Conservation (phyloP, 225 moss, liverwort and hornwort species). For the Bryoerythrophyllum caledonicum region DNA sequence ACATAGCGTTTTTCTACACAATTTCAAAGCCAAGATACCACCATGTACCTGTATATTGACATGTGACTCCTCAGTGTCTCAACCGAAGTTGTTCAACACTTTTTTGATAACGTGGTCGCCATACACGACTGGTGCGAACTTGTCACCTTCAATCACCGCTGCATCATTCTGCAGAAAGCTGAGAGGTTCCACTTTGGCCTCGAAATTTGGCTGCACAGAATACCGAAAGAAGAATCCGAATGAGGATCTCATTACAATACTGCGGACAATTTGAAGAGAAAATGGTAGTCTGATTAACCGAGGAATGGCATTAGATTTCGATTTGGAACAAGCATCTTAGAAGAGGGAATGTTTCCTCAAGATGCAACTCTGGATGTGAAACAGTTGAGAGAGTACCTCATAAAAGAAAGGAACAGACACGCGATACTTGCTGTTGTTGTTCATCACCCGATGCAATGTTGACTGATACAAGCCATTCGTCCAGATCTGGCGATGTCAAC, state of each 20-base stretch:
- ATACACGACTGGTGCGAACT: conserved; percentile 64
- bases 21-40: too few species aligned
- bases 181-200: conserved; percentile 81
- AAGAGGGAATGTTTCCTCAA: background rate
- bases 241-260: background rate
- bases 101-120: conserved; percentile 82
- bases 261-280: background rate
- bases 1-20: too few species aligned
- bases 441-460: conserved; percentile 86
- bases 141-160: conserved; percentile 27
- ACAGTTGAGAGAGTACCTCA: conserved; percentile 58
- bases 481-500: conserved; percentile 66
- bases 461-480: conserved; percentile 87
- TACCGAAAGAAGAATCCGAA: conserved; percentile 14
- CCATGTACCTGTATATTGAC: background rate
- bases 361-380: background rate
- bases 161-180: conserved; percentile 38
- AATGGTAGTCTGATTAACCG: background rate
- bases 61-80: conserved; percentile 1
- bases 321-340: background rate
- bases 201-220: conserved; percentile 83
- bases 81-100: conserved; percentile 79
- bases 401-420: conserved; percentile 96
- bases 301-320: background rate
- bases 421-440: conserved; percentile 65